Conservation (phyloP, 2,329 filamentous ascomycete species). For the Aspergillus uvarum region DNA sequence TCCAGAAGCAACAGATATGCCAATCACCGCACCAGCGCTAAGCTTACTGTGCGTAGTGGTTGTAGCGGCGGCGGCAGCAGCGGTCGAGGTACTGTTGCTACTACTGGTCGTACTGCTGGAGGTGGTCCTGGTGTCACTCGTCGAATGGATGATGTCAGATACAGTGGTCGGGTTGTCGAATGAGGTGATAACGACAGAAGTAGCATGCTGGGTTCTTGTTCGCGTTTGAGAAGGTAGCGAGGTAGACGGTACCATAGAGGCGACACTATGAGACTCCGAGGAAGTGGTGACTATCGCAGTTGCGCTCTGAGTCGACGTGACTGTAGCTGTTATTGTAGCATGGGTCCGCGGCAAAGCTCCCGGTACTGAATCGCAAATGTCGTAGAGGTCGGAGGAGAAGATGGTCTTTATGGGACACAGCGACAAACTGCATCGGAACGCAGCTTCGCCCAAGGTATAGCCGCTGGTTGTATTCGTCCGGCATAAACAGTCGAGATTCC, state of each 20-base stretch:
- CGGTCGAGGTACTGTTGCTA: not conserved
- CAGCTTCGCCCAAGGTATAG: conserved; percentile 71
- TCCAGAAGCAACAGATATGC: conserved; percentile 38
- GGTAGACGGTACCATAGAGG: not conserved
- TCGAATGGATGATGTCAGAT: not conserved
- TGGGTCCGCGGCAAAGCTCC: conserved; percentile 37
- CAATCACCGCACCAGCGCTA: conserved; percentile 35
- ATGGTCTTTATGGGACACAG: conserved; percentile 53
- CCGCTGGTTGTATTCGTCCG: conserved; percentile 58
- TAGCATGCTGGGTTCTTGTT: conserved; percentile 11
- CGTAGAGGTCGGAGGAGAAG: conserved; percentile 47
- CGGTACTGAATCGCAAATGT: conserved; percentile 55
- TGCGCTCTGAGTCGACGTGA: conserved; percentile 18
- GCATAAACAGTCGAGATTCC: conserved; percentile 65
- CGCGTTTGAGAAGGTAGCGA: not conserved
- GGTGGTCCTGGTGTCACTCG: not conserved
- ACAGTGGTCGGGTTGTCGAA: not conserved
- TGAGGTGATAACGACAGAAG: conserved; percentile 2
- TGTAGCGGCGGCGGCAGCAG: conserved; percentile 1
- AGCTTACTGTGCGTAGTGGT: conserved; percentile 19
- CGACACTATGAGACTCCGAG: not conserved
- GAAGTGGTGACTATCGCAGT: not conserved
- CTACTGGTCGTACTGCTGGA: conserved; percentile 13
- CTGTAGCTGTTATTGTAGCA: conserved; percentile 39
- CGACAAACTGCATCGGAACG: conserved; percentile 64